These are phyloP conservation scores for Erodium maritimum DNA, from an alignment of 345 rosid genomes.

Conservation along the genomic window DNA sequence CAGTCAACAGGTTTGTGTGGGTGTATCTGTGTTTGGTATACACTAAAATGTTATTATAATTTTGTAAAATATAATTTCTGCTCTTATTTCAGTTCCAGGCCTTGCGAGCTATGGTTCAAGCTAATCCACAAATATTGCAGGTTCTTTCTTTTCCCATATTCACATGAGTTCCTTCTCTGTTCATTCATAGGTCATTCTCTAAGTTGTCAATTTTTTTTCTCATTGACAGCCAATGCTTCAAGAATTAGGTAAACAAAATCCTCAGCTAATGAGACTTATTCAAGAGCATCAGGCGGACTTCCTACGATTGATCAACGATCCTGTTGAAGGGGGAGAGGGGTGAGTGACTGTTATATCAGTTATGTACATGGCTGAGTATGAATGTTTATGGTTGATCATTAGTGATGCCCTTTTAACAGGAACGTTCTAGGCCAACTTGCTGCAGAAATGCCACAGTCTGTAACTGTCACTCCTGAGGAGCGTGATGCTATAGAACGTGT, in stretches of 20 bases:
- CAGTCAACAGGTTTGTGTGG: conserved; percentile 64
- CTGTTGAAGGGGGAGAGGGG: conserved; percentile 77
- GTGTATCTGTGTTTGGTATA: not conserved
- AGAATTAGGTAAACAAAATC: conserved; percentile 83
- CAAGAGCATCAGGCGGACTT: conserved; percentile 87
- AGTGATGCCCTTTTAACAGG: conserved; percentile 21
- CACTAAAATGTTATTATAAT: not conserved
- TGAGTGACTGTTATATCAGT: conserved; percentile 20
- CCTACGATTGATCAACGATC: conserved; percentile 75
- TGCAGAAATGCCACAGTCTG: conserved; percentile 71
- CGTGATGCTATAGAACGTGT: conserved; percentile 95
- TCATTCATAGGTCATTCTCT: no score
- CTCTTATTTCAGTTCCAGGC: conserved; percentile 30
- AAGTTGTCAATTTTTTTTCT: not conserved
- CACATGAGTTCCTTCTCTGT: not conserved
- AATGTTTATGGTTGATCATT: not conserved
- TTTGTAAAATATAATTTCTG: not conserved
- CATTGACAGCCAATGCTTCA: conserved; percentile 75
- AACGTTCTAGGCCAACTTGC: conserved; percentile 59
- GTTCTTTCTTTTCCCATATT: conserved; percentile 8
- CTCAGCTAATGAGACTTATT: conserved; percentile 64
- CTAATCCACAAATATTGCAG: conserved; percentile 44
- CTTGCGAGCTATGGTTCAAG: conserved; percentile 41
- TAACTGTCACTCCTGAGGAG: conserved; percentile 85
- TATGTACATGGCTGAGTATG: not conserved